Conservation (phyloP, 768 basidiomycete genomes). For the Termitomyces titanicus region DNA sequence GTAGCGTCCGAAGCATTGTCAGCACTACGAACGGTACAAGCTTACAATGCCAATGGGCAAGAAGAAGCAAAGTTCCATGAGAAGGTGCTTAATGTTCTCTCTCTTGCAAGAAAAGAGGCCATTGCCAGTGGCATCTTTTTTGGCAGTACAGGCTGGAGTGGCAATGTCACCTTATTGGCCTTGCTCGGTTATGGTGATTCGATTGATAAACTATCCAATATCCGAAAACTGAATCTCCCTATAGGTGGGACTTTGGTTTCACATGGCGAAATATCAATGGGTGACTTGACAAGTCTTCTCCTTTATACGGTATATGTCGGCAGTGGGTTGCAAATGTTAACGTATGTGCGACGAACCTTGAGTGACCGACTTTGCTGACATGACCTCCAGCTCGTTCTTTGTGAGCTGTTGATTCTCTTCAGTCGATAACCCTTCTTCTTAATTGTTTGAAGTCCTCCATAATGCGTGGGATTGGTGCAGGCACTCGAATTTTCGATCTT, state of each 20-base stretch:
- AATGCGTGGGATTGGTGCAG: conserved; percentile 96
- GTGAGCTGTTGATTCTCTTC: conserved; percentile 39
- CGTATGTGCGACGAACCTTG: conserved; percentile 39
- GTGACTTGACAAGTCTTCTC: conserved; percentile 84
- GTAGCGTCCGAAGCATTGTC: conserved; percentile 89
- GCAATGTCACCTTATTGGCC: conserved; percentile 86
- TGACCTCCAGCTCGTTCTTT: conserved; percentile 42
- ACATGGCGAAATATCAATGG: conserved; percentile 83
- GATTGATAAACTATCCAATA: neutral
- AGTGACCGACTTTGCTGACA: neutral
- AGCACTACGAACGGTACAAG: conserved; percentile 85
- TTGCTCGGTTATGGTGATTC: conserved; percentile 82
- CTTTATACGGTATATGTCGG: conserved; percentile 92
- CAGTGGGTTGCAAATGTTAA: conserved; percentile 73
- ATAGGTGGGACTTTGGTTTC: conserved; percentile 90
- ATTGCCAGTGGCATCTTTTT: conserved; percentile 91
- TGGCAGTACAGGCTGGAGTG: conserved; percentile 88
- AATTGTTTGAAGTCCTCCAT: conserved; percentile 64
- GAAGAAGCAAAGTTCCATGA: conserved; percentile 78
- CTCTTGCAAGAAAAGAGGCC: conserved; percentile 81
- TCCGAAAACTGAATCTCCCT: neutral
- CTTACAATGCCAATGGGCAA: conserved; percentile 78
- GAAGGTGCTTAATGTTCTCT: conserved; percentile 60
- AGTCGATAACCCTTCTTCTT: conserved; percentile 13
- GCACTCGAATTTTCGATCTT: conserved; percentile 90